phyloP scores from a whole-genome alignment of 176 grass and related monocot species.

The Zea luxurians region DNA sequence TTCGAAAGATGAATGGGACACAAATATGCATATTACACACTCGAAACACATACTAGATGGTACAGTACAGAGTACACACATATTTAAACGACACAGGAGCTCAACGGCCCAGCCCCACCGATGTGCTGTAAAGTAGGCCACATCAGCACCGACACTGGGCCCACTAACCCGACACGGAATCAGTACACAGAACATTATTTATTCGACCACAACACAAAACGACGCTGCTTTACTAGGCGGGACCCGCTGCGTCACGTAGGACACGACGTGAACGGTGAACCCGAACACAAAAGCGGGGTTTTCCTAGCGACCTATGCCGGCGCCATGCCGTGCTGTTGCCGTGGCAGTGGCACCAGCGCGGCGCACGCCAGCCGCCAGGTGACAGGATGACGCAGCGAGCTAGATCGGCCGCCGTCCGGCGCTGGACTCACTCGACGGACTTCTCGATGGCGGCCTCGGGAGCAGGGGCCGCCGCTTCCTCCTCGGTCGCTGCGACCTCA shows the following conservation, averaged over 20 bases:
- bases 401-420: neutral
- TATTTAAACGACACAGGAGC: neutral
- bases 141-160: neutral
- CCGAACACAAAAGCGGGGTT: too few relatives aligned
- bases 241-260: neutral
- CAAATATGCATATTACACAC: neutral
- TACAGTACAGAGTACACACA: neutral
- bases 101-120: neutral
- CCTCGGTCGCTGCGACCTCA: neutral
- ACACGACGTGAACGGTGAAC: neutral
- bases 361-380: neutral
- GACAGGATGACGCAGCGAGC: neutral
- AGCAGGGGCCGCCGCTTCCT: neutral
- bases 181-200: neutral
- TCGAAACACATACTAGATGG: neutral
- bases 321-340: neutral
- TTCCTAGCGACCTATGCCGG: neutral
- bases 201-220: neutral
- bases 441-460: slow-evolving; percentile 2
- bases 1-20: neutral
- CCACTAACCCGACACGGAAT: neutral
- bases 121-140: neutral
- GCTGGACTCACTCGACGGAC: slow-evolving; percentile 14
- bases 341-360: neutral
- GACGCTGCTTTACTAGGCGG: neutral